Evolutionary conservation across 2,329 filamentous ascomycete genomes (phyloP).

Genomic region (Cladosporium sp.): DNA sequence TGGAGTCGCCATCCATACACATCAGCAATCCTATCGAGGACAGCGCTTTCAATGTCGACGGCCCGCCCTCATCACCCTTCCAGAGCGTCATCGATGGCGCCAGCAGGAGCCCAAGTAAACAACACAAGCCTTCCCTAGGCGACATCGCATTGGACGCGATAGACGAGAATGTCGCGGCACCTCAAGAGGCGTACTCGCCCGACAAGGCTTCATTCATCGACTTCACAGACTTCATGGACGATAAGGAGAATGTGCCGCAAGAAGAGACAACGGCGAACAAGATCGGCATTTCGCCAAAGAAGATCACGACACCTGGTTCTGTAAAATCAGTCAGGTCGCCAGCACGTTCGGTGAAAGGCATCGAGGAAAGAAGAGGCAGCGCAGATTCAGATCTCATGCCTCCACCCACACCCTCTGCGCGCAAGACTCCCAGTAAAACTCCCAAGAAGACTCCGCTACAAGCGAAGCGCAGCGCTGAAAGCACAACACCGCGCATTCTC

Average conservation of each 20-base stretch:
- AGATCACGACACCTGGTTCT: constrained; percentile 27
- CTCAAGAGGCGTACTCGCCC: constrained; percentile 24
- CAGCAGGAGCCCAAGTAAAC: constrained; percentile 34
- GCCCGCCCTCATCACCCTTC: constrained; percentile 50
- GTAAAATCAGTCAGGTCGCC: constrained; percentile 21
- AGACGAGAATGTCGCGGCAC: constrained; percentile 20
- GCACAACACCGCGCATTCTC: constrained; percentile 30
- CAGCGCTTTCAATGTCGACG: constrained; percentile 21
- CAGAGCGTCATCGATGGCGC: constrained; percentile 44
- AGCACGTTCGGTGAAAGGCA: constrained; percentile 9
- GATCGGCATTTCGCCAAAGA: constrained; percentile 27
- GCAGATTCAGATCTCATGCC: constrained; percentile 35
- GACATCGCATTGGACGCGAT: constrained; percentile 7
- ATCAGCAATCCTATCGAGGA: constrained; percentile 14
- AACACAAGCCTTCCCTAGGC: constrained; percentile 26
- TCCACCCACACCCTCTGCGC: constrained; percentile 26
- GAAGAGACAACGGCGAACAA: constrained; percentile 25
- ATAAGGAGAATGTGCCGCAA: constrained; percentile 36
- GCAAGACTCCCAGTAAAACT: constrained; percentile 33
- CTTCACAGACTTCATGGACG: constrained; percentile 24
- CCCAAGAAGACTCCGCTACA: constrained; percentile 33
- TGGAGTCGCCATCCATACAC: constrained; percentile 21
- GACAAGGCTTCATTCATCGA: constrained; percentile 21
- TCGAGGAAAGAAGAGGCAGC: constrained; percentile 26
- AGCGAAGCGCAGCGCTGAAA: constrained; percentile 25